Evolutionary conservation across 2,329 filamentous ascomycete species (phyloP).

Genomic region (Colletotrichum caudatum): DNA sequence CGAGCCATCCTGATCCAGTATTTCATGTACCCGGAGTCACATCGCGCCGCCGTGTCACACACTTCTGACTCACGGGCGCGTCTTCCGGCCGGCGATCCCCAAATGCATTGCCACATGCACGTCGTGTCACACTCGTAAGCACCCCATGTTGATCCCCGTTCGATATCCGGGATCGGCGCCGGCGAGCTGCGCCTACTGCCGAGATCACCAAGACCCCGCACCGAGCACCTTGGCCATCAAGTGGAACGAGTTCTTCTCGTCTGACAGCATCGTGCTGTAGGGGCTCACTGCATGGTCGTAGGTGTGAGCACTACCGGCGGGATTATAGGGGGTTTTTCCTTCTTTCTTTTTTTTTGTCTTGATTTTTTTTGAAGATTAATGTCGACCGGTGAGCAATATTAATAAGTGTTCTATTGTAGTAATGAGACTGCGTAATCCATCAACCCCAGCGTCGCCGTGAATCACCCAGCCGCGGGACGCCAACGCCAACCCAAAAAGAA

Average conservation of each 20-base stretch:
- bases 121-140: conserved; percentile 12
- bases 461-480: neutral
- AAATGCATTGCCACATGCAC: conserved; percentile 12
- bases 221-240: conserved; percentile 2
- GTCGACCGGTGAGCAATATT: neutral
- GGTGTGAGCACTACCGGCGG: too few species aligned
- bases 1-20: neutral
- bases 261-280: neutral
- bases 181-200: conserved; percentile 1
- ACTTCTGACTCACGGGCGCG: conserved; percentile 3
- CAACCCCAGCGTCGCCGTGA: neutral
- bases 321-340: neutral
- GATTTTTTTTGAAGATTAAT: too few species aligned
- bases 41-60: conserved; percentile 1
- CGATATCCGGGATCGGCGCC: conserved; percentile 13
- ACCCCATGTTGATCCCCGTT: conserved; percentile 14
- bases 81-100: neutral
- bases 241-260: neutral
- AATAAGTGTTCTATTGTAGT: neutral
- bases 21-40: neutral
- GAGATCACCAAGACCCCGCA: conserved; percentile 8
- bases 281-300: neutral
- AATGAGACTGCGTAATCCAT: too few species aligned
- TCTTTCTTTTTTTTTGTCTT: too few species aligned
- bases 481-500: neutral